phyloP scores from a whole-genome alignment of 1,284 basidiomycete genomes.

The Neonothopanus nambi region DNA sequence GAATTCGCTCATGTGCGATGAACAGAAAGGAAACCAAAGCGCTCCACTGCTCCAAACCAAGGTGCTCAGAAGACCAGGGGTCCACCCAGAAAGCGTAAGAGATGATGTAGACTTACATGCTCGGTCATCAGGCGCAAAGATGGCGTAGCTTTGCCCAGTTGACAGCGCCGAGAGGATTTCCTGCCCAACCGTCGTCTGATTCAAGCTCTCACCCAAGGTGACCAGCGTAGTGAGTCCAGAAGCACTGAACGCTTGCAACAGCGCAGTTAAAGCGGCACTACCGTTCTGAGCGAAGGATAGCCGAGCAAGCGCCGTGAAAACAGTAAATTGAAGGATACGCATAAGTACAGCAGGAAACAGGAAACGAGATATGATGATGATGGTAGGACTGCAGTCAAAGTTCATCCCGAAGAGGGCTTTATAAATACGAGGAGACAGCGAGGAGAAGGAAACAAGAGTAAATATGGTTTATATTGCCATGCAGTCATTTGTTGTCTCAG shows the following conservation, averaged over 20 bases:
- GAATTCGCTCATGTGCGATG: background rate
- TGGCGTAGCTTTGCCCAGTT: conserved; percentile 38
- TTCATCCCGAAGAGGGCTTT: no score
- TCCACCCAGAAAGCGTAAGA: background rate
- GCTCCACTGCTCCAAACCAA: background rate
- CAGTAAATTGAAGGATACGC: background rate
- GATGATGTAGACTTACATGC: conserved; percentile 38
- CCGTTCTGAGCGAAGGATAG: conserved; percentile 19
- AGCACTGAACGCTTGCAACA: conserved; percentile 33
- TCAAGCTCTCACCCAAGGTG: conserved; percentile 25
- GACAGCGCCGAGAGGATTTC: conserved; percentile 41
- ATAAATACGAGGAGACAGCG: no score
- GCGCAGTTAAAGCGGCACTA: conserved; percentile 21
- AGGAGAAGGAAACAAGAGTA: no score
- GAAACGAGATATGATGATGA: background rate
- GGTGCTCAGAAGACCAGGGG: background rate
- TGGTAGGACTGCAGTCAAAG: background rate
- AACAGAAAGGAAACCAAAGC: background rate
- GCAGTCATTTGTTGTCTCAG: no score
- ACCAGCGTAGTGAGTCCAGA: conserved; percentile 42
- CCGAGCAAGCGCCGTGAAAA: conserved; percentile 10
- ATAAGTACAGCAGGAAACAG: background rate
- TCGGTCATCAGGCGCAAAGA: conserved; percentile 51
- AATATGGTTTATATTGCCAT: no score
- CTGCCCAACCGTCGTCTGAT: conserved; percentile 43